These are phyloP conservation scores for Xylariaceae sp. DNA, from an alignment of 2,329 filamentous ascomycete species.

Conservation along the genomic window DNA sequence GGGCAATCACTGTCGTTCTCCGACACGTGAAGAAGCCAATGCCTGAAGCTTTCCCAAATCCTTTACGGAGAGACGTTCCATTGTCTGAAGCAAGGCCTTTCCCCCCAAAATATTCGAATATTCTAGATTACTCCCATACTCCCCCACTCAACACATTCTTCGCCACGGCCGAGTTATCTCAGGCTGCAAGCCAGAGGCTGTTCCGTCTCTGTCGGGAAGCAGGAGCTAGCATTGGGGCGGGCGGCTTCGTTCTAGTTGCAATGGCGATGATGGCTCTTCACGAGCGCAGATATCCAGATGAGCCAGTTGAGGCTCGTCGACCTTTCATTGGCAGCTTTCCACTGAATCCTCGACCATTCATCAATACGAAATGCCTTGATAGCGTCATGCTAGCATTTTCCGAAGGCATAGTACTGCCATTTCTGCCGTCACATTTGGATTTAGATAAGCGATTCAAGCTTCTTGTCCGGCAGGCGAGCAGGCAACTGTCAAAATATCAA, in stretches of 20 bases:
- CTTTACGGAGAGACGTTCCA: conserved; percentile 15
- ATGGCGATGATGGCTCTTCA: conserved; percentile 27
- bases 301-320: conserved; percentile 3
- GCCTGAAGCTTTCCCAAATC: conserved; percentile 23
- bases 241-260: conserved; percentile 22
- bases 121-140: conserved; percentile 21
- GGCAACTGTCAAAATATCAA: conserved; percentile 16
- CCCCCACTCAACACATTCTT: conserved; percentile 24
- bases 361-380: conserved; percentile 9
- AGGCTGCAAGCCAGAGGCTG: conserved; percentile 16
- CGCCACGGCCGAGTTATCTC: conserved; percentile 5
- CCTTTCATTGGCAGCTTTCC: conserved; percentile 18
- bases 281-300: conserved; percentile 15
- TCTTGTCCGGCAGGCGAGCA: conserved; percentile 14
- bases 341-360: conserved; percentile 17
- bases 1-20: conserved; percentile 24
- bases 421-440: conserved; percentile 14
- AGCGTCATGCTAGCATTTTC: conserved; percentile 17
- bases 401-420: conserved; percentile 15
- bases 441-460: conserved; percentile 15
- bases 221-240: conserved; percentile 24
- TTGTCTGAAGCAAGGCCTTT: conserved; percentile 9
- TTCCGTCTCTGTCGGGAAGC: conserved; percentile 21
- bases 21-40: conserved; percentile 23
- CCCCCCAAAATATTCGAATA: conserved; percentile 11